Conservation (phyloP, 2,329 filamentous ascomycete species). For the Colletotrichum gloeosporioides region DNA sequence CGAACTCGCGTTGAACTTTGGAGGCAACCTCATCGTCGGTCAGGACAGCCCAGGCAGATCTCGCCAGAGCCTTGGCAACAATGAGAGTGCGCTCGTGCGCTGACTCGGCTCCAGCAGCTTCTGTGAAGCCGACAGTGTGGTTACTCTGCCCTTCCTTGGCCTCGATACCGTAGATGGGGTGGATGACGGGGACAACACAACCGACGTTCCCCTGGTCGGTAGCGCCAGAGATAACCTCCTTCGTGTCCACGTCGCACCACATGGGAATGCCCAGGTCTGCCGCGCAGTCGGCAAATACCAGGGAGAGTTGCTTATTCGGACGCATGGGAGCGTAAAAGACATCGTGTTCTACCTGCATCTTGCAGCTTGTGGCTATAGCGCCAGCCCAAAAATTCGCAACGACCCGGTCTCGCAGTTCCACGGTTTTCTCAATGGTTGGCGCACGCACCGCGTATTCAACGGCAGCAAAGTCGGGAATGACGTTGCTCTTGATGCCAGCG, state of each 20-base stretch:
- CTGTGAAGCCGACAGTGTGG: neutral
- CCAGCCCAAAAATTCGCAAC: neutral
- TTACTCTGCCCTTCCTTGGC: neutral
- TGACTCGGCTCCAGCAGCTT: neutral
- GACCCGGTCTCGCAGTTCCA: neutral
- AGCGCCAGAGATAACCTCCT: neutral
- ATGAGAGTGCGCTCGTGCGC: neutral
- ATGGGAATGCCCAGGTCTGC: neutral
- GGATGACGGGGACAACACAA: neutral
- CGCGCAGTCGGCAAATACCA: neutral
- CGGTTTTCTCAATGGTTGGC: neutral
- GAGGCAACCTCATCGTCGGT: neutral
- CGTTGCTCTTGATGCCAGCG: neutral
- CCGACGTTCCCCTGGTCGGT: neutral
- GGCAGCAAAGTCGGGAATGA: neutral
- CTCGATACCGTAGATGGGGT: neutral
- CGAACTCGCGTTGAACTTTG: neutral
- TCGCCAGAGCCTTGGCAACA: neutral
- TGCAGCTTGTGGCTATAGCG: neutral
- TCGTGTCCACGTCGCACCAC: neutral
- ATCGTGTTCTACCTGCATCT: neutral
- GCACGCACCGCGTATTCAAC: neutral
- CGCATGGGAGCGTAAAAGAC: neutral
- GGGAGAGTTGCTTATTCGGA: neutral
- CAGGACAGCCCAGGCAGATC: neutral